phyloP scores from a whole-genome alignment of 805 yeast genomes.

The Starmerella sirachaensis region DNA sequence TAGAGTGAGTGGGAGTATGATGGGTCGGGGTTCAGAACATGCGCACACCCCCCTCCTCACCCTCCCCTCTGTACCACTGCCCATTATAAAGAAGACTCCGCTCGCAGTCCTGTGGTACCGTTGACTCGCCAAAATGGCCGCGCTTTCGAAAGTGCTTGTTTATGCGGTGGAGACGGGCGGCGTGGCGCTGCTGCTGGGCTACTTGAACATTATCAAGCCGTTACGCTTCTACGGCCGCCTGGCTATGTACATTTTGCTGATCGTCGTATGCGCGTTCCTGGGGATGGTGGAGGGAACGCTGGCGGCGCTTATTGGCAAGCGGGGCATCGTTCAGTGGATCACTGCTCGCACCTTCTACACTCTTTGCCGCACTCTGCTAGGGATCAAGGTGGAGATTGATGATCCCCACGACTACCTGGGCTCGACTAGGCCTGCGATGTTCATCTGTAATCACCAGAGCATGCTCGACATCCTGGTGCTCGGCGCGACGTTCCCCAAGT shows the following conservation, averaged over 20 bases:
- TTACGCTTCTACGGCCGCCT: conserved; percentile 28
- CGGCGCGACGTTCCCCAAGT: conserved; percentile 75
- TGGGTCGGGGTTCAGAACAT: no score
- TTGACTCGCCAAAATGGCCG: conserved; percentile 8
- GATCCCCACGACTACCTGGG: conserved; percentile 41
- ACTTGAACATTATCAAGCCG: conserved; percentile 27
- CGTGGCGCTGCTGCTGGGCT: conserved; percentile 24
- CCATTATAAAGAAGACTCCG: background rate
- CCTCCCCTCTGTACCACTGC: no score
- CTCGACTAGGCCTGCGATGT: conserved; percentile 54
- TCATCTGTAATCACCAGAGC: conserved; percentile 83
- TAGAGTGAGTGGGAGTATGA: no score
- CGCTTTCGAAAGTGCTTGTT: conserved; percentile 11
- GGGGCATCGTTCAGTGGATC: conserved; percentile 73
- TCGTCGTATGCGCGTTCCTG: conserved; percentile 27
- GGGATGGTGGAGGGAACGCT: conserved; percentile 45
- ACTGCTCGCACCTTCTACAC: conserved; percentile 74
- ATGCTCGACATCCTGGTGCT: conserved; percentile 72
- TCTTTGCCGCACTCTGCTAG: conserved; percentile 48
- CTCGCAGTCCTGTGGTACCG: background rate
- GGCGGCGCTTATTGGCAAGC: conserved; percentile 57
- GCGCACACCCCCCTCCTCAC: no score
- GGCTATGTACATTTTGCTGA: conserved; percentile 24
- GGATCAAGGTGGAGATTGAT: conserved; percentile 56
- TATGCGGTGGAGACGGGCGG: conserved; percentile 11